Conservation (phyloP, 2,329 filamentous ascomycete genomes). For the Epichloe bromicola region DNA sequence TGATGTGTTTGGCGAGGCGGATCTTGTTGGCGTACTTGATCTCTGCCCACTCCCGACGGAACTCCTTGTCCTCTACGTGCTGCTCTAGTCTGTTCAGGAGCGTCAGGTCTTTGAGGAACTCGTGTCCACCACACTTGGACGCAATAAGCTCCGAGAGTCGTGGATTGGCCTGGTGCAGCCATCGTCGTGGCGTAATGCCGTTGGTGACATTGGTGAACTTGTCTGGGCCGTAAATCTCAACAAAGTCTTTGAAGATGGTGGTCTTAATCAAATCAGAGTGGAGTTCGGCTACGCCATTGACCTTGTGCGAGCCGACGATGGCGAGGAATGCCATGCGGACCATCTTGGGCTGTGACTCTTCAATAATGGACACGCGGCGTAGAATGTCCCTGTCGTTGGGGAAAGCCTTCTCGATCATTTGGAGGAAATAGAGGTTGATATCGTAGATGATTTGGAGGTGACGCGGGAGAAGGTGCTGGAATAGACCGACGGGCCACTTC, state of each 20-base stretch:
- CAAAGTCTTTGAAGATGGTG: slow-evolving; percentile 99
- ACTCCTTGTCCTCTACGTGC: slow-evolving; percentile 73
- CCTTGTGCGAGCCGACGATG: slow-evolving; percentile 95
- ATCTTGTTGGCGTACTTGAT: slow-evolving; percentile 97
- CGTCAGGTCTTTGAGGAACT: slow-evolving; percentile 84
- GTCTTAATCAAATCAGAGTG: slow-evolving; percentile 97
- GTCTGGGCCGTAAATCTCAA: slow-evolving; percentile 85
- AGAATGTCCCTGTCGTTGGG: slow-evolving; percentile 83
- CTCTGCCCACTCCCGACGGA: slow-evolving; percentile 88
- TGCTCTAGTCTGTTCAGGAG: slow-evolving; percentile 73
- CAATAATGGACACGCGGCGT: slow-evolving; percentile 83
- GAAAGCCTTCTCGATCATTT: slow-evolving; percentile 79
- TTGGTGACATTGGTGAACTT: slow-evolving; percentile 99
- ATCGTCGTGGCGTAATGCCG: slow-evolving; percentile 88
- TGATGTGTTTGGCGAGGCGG: slow-evolving; percentile 81
- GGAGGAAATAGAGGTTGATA: slow-evolving; percentile 90
- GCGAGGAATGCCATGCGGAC: slow-evolving; percentile 93
- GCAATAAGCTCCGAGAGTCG: slow-evolving; percentile 84
- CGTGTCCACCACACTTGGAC: slow-evolving; percentile 69
- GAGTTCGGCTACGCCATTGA: slow-evolving; percentile 94
- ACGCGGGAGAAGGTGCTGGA: slow-evolving; percentile 85
- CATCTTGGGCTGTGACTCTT: slow-evolving; percentile 95
- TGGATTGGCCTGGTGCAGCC: slow-evolving; percentile 96
- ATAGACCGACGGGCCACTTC: slow-evolving; percentile 91
- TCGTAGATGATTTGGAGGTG: slow-evolving; percentile 98